Evolutionary conservation across 306 rosid genomes (phyloP), one percentile per base, ranked within the genome.

Genomic region (Fragaria iinumae): DNA sequence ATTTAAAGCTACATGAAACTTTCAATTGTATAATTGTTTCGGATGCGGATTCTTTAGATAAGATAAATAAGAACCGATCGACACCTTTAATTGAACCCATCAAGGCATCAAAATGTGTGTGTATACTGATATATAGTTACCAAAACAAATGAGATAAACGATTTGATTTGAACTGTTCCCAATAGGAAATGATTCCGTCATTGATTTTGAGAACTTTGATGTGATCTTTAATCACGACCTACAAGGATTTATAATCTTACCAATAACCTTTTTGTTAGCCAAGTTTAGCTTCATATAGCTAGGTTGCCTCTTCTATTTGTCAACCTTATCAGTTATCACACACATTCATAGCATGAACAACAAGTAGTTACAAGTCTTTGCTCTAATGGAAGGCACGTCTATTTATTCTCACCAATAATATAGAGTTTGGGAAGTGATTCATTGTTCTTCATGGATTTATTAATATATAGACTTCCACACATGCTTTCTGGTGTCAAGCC

Each of bases 381-480:
- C 48, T 65, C 70, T 81, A 80, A 87, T 77, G 87, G 90, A 57
- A 52, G 79, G 94, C 92, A 89, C 97, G 94, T 88, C 91, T 83
- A 32, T 43, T 20, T 29, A n/a, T 16, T 27, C 41, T 67, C n/a
- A 39, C 69, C 53, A 50, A 71, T 47, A 29, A 64, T 57, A 10
- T 34, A 4, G 57, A 55, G 27, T 23, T 18, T 11, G 32, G 11
- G 14, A 57, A 57, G 23, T 12, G 36, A 0, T n/a, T 32, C 32
- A 60, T 11, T 20, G 32, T 50, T 43, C 57, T 44, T 23, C 62
- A 13, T 39, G 45, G 62, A 34, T 21, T 41, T 25, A 25, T 25
- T 81, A 27, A 48, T n/a, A 13, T 59, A 57, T 74, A 50, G 41
- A 38, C 50, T 38, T 76, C 0, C 4, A 27, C 85, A 73, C 86